Evolutionary conservation across 2,329 filamentous ascomycete genomes (phyloP), one percentile per base, ranked within the genome.

Genomic region (Exophiala calicioides): DNA sequence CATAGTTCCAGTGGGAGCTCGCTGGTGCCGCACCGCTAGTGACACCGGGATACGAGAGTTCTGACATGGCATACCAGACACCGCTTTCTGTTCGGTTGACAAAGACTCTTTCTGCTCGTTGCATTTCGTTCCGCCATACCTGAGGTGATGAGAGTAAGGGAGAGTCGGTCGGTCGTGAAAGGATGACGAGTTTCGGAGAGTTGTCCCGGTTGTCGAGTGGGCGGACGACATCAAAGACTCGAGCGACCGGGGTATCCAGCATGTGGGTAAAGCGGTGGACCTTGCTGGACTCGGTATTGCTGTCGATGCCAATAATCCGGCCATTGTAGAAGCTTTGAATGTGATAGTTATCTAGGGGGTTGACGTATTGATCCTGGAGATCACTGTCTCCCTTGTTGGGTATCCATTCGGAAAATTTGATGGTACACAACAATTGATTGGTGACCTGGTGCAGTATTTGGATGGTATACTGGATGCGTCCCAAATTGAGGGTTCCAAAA

Each of bases 61-160:
- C 91, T 1, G 91, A 96, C 69, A 97, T 78, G 23, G 90, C 93
- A 66, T 91, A 98, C 90, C 91, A 97, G 51, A 87, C 86, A 21
- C 90, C 91, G n/a, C 76, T 74, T 45, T 86, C 81, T 1, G 90
- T 96, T 57, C 85, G 85, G 64, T 96, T 95, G 49, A 97, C 77
- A 62, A 93, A 95, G 1, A 96, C 82, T 46, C 80, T 82, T 52
- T 79, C 77, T 53, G 76, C 78, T 23, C 83, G 75, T 33, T 73
- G 68, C 18, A 62, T 65, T 37, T 74, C 67, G 44, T 64, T 52
- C 21, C 51, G 33, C 46, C 50, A 54, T 10, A 46, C 27, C 24
- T 55, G 37, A 13, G 45, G 30, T 26, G 50, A 47, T 3, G 47
- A 43, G 5, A 54, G 37, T 21, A 71, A 58, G 26, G 69, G 65